Evolutionary conservation across 2,329 filamentous ascomycete genomes (phyloP).

Genomic region (Penicillium freii): DNA sequence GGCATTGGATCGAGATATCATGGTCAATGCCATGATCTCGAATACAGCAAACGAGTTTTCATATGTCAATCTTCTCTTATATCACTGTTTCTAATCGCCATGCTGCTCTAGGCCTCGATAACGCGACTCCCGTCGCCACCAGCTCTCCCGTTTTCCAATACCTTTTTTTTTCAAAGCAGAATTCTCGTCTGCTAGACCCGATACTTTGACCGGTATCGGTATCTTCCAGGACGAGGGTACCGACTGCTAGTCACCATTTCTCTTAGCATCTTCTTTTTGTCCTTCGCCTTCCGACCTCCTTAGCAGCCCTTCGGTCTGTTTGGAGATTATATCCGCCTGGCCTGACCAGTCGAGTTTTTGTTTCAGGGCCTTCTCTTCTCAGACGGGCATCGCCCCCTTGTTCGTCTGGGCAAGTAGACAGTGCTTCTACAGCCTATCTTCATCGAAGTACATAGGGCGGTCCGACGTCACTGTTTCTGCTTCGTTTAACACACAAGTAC

Average conservation of each 20-base stretch:
- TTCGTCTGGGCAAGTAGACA: conserved; percentile 96
- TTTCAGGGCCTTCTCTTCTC: conserved; percentile 96
- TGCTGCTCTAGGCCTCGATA: conserved; percentile 60
- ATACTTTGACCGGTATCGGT: conserved; percentile 83
- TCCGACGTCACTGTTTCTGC: conserved; percentile 21
- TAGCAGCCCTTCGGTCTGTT: conserved; percentile 66
- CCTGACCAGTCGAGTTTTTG: conserved; percentile 69
- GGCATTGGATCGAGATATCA: background rate
- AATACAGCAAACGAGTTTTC: background rate
- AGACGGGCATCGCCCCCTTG: conserved; percentile 80
- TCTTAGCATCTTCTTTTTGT: conserved; percentile 71
- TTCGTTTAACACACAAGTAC: conserved; percentile 15
- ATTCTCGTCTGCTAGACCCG: conserved; percentile 77
- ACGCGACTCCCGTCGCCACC: conserved; percentile 42
- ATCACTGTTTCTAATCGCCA: conserved; percentile 17
- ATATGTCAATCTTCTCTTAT: background rate
- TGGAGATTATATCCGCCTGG: conserved; percentile 66
- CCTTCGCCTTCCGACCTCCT: conserved; percentile 81
- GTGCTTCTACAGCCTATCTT: conserved; percentile 68
- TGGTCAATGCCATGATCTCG: conserved; percentile 1
- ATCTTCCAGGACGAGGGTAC: conserved; percentile 66
- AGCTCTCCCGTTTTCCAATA: conserved; percentile 15
- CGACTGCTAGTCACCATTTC: conserved; percentile 76
- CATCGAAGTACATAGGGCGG: conserved; percentile 23
- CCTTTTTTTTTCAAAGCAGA: conserved; percentile 49